These are phyloP conservation scores for Penstemon davidsonii DNA, from an alignment of 257 asterid genomes.

Conservation along the genomic window DNA sequence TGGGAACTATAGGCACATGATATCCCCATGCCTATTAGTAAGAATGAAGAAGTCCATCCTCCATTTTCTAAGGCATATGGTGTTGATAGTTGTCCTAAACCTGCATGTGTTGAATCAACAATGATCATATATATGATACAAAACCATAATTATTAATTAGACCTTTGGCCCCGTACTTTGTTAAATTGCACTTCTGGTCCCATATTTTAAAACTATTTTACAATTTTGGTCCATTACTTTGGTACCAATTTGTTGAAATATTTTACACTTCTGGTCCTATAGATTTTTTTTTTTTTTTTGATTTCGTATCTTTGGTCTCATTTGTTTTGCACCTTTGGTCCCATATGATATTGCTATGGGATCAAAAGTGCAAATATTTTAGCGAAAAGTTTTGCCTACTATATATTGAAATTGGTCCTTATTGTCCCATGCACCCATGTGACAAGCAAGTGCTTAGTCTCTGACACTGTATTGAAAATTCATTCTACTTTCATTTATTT, in stretches of 20 bases:
- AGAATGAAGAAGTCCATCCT: conserved; percentile 70
- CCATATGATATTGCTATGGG: too few species aligned
- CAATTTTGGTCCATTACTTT: not conserved
- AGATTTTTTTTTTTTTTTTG: too few species aligned
- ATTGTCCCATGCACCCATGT: too few species aligned
- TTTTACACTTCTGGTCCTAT: not conserved
- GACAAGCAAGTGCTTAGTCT: too few species aligned
- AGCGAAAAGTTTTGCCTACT: too few species aligned
- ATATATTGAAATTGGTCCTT: too few species aligned
- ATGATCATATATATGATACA: not conserved
- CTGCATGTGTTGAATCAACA: conserved; percentile 30
- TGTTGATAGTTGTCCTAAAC: conserved; percentile 74
- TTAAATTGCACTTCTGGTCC: not conserved
- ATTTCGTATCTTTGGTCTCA: not conserved
- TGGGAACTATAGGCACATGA: conserved; percentile 50
- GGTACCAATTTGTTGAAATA: not conserved
- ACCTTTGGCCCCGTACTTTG: too few species aligned
- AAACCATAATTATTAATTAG: too few species aligned
- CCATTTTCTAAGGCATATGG: conserved; percentile 75
- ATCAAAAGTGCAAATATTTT: too few species aligned
- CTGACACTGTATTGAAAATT: too few species aligned
- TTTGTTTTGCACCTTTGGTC: not conserved
- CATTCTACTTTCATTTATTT: not conserved
- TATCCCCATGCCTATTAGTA: conserved; percentile 54
- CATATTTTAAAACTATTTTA: not conserved